These are phyloP conservation scores for sunflower (Helianthus annuus) DNA, from an alignment of 129 eudicot genomes.

Conservation along the genomic window DNA sequence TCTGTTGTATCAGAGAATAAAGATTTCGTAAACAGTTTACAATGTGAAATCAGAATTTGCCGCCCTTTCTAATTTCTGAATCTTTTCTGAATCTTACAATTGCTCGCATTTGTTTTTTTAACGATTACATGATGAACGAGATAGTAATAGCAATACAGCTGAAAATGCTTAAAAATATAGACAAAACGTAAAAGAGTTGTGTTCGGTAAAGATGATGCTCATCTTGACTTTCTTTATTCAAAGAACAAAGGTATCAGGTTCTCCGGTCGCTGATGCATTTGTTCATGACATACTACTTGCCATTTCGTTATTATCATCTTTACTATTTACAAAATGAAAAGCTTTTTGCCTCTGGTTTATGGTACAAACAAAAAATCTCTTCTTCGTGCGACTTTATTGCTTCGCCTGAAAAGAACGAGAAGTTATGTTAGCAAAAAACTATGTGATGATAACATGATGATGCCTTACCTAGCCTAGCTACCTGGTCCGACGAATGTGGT, in stretches of 20 bases:
- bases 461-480: too few relatives aligned
- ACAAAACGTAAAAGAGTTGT: slow-evolving; percentile 2
- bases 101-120: slow-evolving; percentile 6
- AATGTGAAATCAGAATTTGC: slow-evolving; percentile 4
- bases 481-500: too few relatives aligned
- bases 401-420: slow-evolving; percentile 50
- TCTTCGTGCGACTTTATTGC: slow-evolving; percentile 36
- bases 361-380: slow-evolving; percentile 29
- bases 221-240: slow-evolving; percentile 23
- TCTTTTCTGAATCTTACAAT: background rate
- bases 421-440: background rate
- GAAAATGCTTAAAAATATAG: slow-evolving; percentile 15
- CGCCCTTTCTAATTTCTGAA: background rate
- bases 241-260: slow-evolving; percentile 16
- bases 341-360: slow-evolving; percentile 35
- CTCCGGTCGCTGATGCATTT: slow-evolving; percentile 3
- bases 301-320: slow-evolving; percentile 38
- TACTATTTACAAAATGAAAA: slow-evolving; percentile 41
- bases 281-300: slow-evolving; percentile 25
- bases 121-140: slow-evolving; percentile 1
- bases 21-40: background rate
- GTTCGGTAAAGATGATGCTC: slow-evolving; percentile 28
- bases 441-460: too few relatives aligned
- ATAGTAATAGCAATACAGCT: background rate
- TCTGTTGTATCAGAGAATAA: slow-evolving; percentile 15